Evolutionary conservation across 75 land plant genomes (phyloP), one percentile per base, ranked within the genome.

Genomic region (Cunninghamia lanceolata): DNA sequence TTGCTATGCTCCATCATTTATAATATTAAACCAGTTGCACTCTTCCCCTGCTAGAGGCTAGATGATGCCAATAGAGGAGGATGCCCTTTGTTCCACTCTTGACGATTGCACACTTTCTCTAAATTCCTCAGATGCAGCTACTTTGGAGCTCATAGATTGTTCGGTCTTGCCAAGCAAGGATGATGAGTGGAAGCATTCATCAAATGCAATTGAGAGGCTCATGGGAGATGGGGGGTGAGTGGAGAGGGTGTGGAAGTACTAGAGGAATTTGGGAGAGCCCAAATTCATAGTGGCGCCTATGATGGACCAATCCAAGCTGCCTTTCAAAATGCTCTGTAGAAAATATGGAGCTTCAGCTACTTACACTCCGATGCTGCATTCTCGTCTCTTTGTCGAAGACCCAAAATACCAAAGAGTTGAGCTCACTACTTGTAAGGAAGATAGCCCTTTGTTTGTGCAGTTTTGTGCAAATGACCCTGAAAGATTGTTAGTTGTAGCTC

Each of bases 381-480:
- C 99, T 8, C 90, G 99, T 21, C 93, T 98, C 19, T 98, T 96
- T 78, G 82, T 88, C 5, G 96, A 98, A 89, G 91, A 90, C 85
- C 93, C 89, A 43, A 98, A 96, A 85, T 95, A 95, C 83, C 92
- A 97, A 15, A 47, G 13, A 16, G 73, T 91, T 38, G 99, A 98
- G 77, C 96, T 96, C 88, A 93, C 95, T 77, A 98, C 99, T 28
- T 98, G 99, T 86, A 89, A 98, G 99, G 98, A 96, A 88, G 99
- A 98, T 86, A 93, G 99, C 4, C 99, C 99, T 75, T 86, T 98
- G 17, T 96, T 98, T 90, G 95, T 98, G 19, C 99, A 98, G 77
- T 98, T 98, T 86, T 98, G 99, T 90, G 99, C 97, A 36, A 98
- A 98, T 86, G 96, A 98, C 91, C 99, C 99, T 53, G 96, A 98